Percentiles rank a stretch among this genome's conserved stretches.
These are phyloP conservation scores for Hypomyces rosellus DNA, from an alignment of 2,329 filamentous ascomycete genomes.

Conservation along the genomic window DNA sequence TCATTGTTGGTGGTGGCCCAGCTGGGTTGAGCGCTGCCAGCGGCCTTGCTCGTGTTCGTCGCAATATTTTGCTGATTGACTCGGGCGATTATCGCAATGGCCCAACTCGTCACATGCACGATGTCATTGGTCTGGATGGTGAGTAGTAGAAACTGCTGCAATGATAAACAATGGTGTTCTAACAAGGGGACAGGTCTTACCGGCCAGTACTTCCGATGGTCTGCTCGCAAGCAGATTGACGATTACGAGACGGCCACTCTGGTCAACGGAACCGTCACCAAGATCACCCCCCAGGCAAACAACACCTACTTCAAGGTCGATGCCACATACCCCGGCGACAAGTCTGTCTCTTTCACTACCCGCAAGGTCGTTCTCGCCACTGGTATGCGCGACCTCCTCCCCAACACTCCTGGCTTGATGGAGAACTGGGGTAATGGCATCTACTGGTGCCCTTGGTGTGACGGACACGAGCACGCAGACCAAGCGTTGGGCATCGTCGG, in stretches of 20 bases:
- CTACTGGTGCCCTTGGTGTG: slow-evolving; percentile 61
- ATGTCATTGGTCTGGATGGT: slow-evolving; percentile 56
- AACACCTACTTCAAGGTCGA: slow-evolving; percentile 42
- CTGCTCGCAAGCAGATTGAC: slow-evolving; percentile 46
- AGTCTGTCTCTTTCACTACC: slow-evolving; percentile 33
- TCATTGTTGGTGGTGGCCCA: slow-evolving; percentile 53
- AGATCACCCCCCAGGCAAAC: slow-evolving; percentile 32
- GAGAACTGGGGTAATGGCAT: slow-evolving; percentile 55
- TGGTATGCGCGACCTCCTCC: slow-evolving; percentile 49
- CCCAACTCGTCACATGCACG: slow-evolving; percentile 53
- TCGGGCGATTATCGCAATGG: slow-evolving; percentile 52
- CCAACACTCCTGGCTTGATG: slow-evolving; percentile 45
- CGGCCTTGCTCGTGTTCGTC: slow-evolving; percentile 51
- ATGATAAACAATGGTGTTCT: neutral
- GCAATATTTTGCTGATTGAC: slow-evolving; percentile 51
- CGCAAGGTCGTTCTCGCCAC: slow-evolving; percentile 53
- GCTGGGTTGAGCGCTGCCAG: slow-evolving; percentile 49
- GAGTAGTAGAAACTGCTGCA: slow-evolving; percentile 13
- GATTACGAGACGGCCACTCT: slow-evolving; percentile 44
- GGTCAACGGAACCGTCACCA: slow-evolving; percentile 46
- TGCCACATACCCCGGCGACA: slow-evolving; percentile 13
- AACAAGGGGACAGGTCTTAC: slow-evolving; percentile 38
- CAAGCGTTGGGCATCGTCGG: slow-evolving; percentile 50
- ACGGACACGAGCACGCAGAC: slow-evolving; percentile 55
- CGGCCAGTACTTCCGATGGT: slow-evolving; percentile 47